Conservation (phyloP, 805 yeast genomes). For the Candida coquimbonensis region DNA sequence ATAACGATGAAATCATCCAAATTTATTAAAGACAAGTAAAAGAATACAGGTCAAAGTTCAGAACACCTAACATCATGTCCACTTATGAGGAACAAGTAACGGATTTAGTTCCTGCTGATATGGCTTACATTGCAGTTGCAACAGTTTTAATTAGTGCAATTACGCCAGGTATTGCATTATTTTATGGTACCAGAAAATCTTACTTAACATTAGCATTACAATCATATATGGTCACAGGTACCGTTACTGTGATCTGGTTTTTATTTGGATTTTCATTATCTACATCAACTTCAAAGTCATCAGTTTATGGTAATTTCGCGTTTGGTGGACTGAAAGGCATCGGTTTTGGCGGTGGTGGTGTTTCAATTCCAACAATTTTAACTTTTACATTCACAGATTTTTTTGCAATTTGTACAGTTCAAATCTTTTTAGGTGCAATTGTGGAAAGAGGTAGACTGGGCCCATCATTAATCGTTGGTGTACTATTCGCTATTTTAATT, state of each 20-base stretch:
- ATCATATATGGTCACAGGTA: conserved; percentile 60
- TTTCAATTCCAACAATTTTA: conserved; percentile 40
- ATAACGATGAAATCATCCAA: no score
- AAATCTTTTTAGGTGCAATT: conserved; percentile 84
- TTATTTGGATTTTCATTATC: conserved; percentile 95
- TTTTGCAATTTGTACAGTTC: conserved; percentile 83
- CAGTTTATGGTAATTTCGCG: conserved; percentile 77
- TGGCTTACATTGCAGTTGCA: conserved; percentile 37
- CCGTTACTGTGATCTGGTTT: conserved; percentile 85
- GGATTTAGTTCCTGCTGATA: conserved; percentile 35
- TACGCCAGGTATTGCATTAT: conserved; percentile 90
- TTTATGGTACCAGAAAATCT: conserved; percentile 87
- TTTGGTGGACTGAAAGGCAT: conserved; percentile 73
- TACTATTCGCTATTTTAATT: conserved; percentile 83
- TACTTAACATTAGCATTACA: conserved; percentile 75
- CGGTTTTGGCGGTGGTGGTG: conserved; percentile 27
- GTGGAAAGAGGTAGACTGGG: conserved; percentile 89
- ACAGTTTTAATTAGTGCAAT: conserved; percentile 52
- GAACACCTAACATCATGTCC: not conserved
- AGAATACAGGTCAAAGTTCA: no score
- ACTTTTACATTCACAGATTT: conserved; percentile 80
- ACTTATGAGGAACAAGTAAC: conserved; percentile 29
- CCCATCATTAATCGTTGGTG: conserved; percentile 73
- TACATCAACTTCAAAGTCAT: conserved; percentile 58
- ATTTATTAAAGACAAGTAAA: no score